Conservation (phyloP, 176 grass and related monocot genomes). For the Oropetium thomaeum region DNA sequence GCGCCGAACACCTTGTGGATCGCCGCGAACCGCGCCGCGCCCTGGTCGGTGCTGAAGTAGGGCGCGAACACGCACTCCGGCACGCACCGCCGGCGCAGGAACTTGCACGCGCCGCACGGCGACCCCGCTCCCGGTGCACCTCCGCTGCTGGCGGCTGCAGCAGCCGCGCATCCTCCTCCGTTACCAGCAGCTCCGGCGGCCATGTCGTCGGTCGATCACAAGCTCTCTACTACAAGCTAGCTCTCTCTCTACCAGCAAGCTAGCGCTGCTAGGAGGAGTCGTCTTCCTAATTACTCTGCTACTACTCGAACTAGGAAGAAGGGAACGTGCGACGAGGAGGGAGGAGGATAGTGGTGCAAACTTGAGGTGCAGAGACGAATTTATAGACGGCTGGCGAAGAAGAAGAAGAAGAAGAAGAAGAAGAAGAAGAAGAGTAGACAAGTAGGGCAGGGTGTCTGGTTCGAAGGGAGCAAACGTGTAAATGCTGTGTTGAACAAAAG, state of each 20-base stretch:
- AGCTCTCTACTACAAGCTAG: no score
- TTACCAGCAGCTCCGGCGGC: constrained; percentile 24
- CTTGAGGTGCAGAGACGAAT: neutral
- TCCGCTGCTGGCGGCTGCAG: neutral
- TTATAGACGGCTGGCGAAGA: constrained; percentile 14
- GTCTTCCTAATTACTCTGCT: no score
- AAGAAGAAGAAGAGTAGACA: constrained; percentile 29
- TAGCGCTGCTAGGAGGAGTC: no score
- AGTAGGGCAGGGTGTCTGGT: constrained; percentile 66
- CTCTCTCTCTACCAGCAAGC: no score
- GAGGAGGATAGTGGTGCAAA: constrained; percentile 23
- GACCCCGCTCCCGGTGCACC: constrained; percentile 45
- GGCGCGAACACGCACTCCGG: constrained; percentile 90
- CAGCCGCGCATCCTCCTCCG: neutral
- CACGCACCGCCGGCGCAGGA: constrained; percentile 75
- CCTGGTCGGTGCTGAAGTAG: constrained; percentile 86
- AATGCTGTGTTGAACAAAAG: constrained; percentile 52
- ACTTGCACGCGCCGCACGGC: constrained; percentile 95
- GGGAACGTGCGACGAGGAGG: no score
- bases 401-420: neutral
- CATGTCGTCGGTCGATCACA: constrained; percentile 11
- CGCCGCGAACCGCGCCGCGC: constrained; percentile 67
- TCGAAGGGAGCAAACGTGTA: constrained; percentile 69
- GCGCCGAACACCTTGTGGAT: constrained; percentile 98
- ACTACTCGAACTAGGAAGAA: no score